Base-by-base conservation (phyloP, 306 rosid genomes). In the Alnus rubra region DNA sequence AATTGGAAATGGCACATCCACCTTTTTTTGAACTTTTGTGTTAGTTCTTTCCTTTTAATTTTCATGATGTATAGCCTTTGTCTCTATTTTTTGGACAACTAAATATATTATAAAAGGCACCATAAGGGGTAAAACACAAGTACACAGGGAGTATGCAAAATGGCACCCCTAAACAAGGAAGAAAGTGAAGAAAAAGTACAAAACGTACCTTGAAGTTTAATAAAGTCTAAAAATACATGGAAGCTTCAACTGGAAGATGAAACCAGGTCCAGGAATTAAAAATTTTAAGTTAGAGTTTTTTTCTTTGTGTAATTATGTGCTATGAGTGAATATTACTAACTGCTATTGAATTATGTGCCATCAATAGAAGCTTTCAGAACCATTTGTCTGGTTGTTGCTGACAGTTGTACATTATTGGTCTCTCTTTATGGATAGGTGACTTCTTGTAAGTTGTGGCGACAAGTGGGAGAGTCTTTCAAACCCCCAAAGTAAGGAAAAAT, bases 401-500 rank as follows among this genome's bases (percentile, higher is more conserved):
- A 71, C 82, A 18, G 51, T 76, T 45, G 31, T 69, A 52, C 77
- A 73, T 84, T 73, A 83, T 74, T 80, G 47, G 45, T 39, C 65
- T 79, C 56, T 81, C 72, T 82, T 70, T 84, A 50, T 84, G 64
- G 54, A 86, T 80, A 96, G 98, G 99, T 96, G 83, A 96, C 98
- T 81, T 88, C 97, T 50, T 91, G 94, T 84, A 96, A 96, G 89
- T 81, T 93, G 87, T 96, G 99, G 98, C 89, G 94, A 82, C 97
- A 93, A 91, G 99, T 96, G 87, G 99, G 99, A 81, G 99, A 90
- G 82, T 90, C 98, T 78, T 96, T 96, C 88, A 96, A 86, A 83
- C 99, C 99, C 79, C 99, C 99, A 48, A 96, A 93, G 99, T 96
- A 91, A 84, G 98, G 77, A 78, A 77, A 10, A 44, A 48, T 49